Evolutionary conservation across 352 stramenopile genomes (phyloP).

Genomic region (Pythium phragmitis): DNA sequence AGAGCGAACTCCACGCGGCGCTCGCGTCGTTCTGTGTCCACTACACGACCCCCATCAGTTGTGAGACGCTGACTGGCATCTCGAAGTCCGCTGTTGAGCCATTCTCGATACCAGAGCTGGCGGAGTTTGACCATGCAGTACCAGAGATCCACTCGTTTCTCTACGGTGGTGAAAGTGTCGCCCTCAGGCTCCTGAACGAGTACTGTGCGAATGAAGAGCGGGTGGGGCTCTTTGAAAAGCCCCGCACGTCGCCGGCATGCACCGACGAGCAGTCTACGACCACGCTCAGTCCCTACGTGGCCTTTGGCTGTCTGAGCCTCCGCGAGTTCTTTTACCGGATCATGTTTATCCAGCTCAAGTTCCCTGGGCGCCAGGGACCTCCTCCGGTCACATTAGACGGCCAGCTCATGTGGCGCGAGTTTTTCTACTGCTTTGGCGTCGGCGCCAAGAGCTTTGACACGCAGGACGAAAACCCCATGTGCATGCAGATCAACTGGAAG

Average conservation of each 20-base stretch:
- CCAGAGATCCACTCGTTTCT: constrained; percentile 45
- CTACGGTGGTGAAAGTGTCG: constrained; percentile 54
- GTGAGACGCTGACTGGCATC: constrained; percentile 30
- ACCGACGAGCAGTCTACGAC: constrained; percentile 90
- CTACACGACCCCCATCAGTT: constrained; percentile 26
- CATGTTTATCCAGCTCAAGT: constrained; percentile 90
- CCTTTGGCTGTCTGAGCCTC: constrained; percentile 86
- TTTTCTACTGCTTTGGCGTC: constrained; percentile 86
- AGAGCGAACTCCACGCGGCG: constrained; percentile 24
- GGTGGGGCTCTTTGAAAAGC: constrained; percentile 95
- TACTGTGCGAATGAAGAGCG: constrained; percentile 65
- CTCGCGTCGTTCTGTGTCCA: constrained; percentile 28
- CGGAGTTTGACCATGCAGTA: constrained; percentile 36
- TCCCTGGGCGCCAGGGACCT: constrained; percentile 69
- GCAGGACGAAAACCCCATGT: constrained; percentile 90
- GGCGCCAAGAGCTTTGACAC: constrained; percentile 80
- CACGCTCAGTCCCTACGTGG: constrained; percentile 91
- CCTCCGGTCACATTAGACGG: constrained; percentile 90
- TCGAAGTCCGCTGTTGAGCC: constrained; percentile 9
- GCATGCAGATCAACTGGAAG: constrained; percentile 73
- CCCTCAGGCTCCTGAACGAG: constrained; percentile 47
- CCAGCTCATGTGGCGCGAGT: constrained; percentile 96
- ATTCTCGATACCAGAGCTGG: constrained; percentile 44
- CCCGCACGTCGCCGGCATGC: constrained; percentile 89
- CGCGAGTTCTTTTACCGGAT: constrained; percentile 78